These are phyloP conservation scores for Pyricularia grisea DNA, from an alignment of 2,329 filamentous ascomycete genomes.

Conservation along the genomic window DNA sequence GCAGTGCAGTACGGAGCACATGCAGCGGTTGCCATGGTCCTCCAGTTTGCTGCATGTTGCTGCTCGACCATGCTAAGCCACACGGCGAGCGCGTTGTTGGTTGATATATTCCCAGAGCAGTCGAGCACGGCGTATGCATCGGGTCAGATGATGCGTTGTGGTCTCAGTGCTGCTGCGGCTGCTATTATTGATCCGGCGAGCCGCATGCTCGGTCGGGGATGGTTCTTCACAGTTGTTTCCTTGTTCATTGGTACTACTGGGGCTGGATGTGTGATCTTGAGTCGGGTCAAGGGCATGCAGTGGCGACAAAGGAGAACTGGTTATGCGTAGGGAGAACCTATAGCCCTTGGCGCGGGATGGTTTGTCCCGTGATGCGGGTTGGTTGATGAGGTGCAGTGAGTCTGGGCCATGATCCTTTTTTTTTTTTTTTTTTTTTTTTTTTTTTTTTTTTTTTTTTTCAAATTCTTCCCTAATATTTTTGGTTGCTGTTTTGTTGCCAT, in stretches of 20 bases:
- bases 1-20: background rate
- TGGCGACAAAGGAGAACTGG: background rate
- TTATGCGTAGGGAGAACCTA: background rate
- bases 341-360: background rate
- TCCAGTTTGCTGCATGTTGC: background rate
- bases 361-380: background rate
- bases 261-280: background rate
- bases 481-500: background rate
- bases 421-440: background rate
- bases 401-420: background rate
- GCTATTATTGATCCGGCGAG: background rate
- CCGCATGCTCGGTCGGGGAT: background rate
- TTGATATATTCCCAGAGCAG: conserved; percentile 1
- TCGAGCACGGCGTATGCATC: conserved; percentile 1
- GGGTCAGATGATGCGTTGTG: background rate
- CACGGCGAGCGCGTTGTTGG: background rate
- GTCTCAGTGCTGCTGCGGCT: background rate
- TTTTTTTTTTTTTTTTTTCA: background rate
- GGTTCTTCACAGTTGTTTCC: background rate
- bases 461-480: background rate
- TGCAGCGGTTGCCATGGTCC: background rate
- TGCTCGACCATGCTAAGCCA: background rate
- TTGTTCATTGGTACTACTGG: background rate
- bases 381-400: background rate
- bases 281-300: background rate